phyloP scores from a whole-genome alignment of 345 rosid species.

The Noccaea caerulescens region DNA sequence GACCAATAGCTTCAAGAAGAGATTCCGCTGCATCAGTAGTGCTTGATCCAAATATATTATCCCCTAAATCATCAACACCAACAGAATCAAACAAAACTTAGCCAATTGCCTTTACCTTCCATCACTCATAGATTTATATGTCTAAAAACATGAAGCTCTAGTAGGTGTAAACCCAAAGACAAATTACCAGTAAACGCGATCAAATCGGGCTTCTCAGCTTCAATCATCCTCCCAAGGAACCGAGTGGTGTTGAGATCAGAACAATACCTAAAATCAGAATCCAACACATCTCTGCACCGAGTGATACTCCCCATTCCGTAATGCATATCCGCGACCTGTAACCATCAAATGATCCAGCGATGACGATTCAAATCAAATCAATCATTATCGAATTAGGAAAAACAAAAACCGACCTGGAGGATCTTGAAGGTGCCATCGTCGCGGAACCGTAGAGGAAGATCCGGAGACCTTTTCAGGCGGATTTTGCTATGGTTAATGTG shows the following conservation, averaged over 20 bases:
- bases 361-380: neutral
- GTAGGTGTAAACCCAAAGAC: neutral
- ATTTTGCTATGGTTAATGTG: constrained; percentile 48
- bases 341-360: neutral
- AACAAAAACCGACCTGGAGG: constrained; percentile 62
- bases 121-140: constrained; percentile 1
- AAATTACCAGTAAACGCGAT: constrained; percentile 77
- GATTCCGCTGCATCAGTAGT: constrained; percentile 93
- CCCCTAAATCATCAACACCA: constrained; percentile 57
- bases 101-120: neutral
- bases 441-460: constrained; percentile 80
- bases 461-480: constrained; percentile 57
- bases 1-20: constrained; percentile 66
- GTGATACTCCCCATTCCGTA: constrained; percentile 71
- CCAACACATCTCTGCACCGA: constrained; percentile 76
- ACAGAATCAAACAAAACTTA: constrained; percentile 36
- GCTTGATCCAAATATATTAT: constrained; percentile 86
- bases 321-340: constrained; percentile 92
- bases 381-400: neutral
- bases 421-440: constrained; percentile 90
- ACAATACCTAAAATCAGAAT: constrained; percentile 52
- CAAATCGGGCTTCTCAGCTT: constrained; percentile 78
- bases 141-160: too few species aligned
- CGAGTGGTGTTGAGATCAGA: constrained; percentile 87
- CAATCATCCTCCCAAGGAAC: constrained; percentile 71